Base-by-base conservation (phyloP, 495 filamentous ascomycete genomes). In the Bacidia rubella region DNA sequence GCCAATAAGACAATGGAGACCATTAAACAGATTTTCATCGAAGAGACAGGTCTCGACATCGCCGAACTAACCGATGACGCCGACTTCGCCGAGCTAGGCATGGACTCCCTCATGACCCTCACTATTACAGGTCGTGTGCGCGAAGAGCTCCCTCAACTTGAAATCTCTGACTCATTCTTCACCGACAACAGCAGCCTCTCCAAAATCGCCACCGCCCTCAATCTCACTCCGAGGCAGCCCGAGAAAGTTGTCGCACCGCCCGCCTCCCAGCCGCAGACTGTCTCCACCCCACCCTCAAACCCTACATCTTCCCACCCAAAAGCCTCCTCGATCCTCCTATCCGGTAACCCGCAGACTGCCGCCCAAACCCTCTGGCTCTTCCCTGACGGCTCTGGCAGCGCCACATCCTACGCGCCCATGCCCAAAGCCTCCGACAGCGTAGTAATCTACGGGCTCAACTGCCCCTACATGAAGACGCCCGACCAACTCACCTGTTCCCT, bases 381-480 rank as follows among this genome's bases (percentile, higher is more conserved):
- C 57, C 67, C 67, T 3, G 72, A 74, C 51, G 72, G 72, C 24
- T 65, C 64, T 40, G 72, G 72, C n/a, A 70, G 69, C 20, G 74
- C 76, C 4, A 76, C 75, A 11, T 81, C 78, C 2, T 82, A 81
- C 63, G 73, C 78, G 46, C 66, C 64, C 40, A 78, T 81, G 54
- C 74, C 78, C 11, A 69, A 70, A 11, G 63, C 79, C 51, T 27
- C 23, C 11, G 66, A 65, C 1, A 66, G 71, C 0, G 70, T 79
- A 51, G 64, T 68, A 41, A 75, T 79, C 27, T 81, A 75, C 57
- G 79, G 75, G 50, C 63, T 83, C 38, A 82, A 81, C 65, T 81
- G 76, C 58, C 79, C 79, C 1, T 83, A 78, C 68, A 79, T 81
- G 76, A 80, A 77, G 53, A 70, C 65, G 0, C 79, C 79, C 0